A percentile compares a stretch with the other conserved stretches of the same genome.
Conservation (phyloP, 148 eudicot genomes). For the Nepenthes gracilis region DNA sequence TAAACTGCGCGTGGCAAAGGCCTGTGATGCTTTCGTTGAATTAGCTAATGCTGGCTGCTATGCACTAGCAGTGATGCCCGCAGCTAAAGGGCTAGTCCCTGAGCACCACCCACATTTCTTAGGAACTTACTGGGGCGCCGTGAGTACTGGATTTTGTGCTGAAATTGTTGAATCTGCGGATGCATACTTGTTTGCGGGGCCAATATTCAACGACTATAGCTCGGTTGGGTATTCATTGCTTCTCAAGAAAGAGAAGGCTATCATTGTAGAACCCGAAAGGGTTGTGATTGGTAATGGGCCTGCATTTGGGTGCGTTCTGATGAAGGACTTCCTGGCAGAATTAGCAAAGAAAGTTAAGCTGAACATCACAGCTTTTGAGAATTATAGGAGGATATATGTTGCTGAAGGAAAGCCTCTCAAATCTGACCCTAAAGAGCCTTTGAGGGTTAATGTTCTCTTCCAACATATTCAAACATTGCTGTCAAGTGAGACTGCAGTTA, state of each 20-base stretch:
- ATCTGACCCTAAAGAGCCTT: slow-evolving; percentile 43
- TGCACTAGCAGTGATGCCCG: slow-evolving; percentile 54
- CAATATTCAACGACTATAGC: slow-evolving; percentile 73
- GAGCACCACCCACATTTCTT: slow-evolving; percentile 62
- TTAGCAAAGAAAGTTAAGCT: slow-evolving; percentile 36
- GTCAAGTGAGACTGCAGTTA: slow-evolving; percentile 54
- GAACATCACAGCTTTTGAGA: slow-evolving; percentile 56
- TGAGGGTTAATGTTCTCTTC: slow-evolving; percentile 71
- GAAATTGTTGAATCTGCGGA: slow-evolving; percentile 80
- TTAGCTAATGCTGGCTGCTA: slow-evolving; percentile 52
- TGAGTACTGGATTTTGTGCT: slow-evolving; percentile 64
- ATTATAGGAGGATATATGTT: slow-evolving; percentile 66
- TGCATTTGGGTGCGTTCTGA: slow-evolving; percentile 50
- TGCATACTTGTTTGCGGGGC: slow-evolving; percentile 70
- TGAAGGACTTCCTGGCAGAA: slow-evolving; percentile 60
- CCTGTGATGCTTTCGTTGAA: slow-evolving; percentile 39
- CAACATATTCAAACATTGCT: slow-evolving; percentile 67
- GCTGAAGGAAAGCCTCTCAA: slow-evolving; percentile 56
- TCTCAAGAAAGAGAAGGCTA: slow-evolving; percentile 60
- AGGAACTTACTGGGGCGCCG: slow-evolving; percentile 78
- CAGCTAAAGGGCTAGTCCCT: slow-evolving; percentile 61
- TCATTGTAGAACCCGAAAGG: slow-evolving; percentile 63
- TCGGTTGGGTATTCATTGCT: slow-evolving; percentile 73
- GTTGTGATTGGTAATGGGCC: slow-evolving; percentile 61
- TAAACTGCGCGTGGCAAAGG: slow-evolving; percentile 47